Base-by-base conservation (phyloP, 2,329 filamentous ascomycete genomes). In the Colletotrichum higginsianum region DNA sequence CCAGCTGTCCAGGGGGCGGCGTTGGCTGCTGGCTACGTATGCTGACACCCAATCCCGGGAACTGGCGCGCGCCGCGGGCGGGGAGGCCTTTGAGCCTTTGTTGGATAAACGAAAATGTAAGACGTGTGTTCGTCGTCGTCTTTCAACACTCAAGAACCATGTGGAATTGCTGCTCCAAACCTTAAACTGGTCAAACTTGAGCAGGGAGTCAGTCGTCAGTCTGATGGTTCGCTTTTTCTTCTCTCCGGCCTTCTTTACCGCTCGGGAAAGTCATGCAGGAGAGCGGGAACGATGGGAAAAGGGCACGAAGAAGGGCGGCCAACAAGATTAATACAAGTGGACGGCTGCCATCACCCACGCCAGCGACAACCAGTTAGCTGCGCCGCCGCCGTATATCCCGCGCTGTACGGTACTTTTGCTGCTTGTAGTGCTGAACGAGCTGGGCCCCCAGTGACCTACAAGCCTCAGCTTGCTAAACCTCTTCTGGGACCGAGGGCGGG, bases 281-380 rank as follows among this genome's bases (percentile, higher is more conserved):
- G 53, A 44, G 58, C 69, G 66, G 65, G 65, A 67, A 47, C 57
- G 44, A 63, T 30, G 40, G 23, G 21, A 18, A 38, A 40, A 21
- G 52, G 46, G 46, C 44, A 23, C 52, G 61, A 60, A 55, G 40
- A 69, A 56, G 66, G 46, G 58, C 65, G 60, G 58, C 65, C 53
- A 64, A 56, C 40, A 60, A 49, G 58, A 60, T 72, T 55, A 64
- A 72, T 64, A 72, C 58, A 66, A 66, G 60, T 44, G 56, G 65
- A 62, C 21, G 58, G 26, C n/a, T 40, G 11, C 38, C 53, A 65
- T 71, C 65, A 68, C 65, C 65, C 64, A 65, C 50, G 50, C 66
- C 49, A 57, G 66, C 23, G 44, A 47, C 23, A 35, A 47, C 46
- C 53, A 49, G 46, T 66, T 21, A 52, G 47, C 55, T 60, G 55